Evolutionary conservation across 176 grass and related monocot genomes (phyloP).

Genomic region (Triticum monococcum): DNA sequence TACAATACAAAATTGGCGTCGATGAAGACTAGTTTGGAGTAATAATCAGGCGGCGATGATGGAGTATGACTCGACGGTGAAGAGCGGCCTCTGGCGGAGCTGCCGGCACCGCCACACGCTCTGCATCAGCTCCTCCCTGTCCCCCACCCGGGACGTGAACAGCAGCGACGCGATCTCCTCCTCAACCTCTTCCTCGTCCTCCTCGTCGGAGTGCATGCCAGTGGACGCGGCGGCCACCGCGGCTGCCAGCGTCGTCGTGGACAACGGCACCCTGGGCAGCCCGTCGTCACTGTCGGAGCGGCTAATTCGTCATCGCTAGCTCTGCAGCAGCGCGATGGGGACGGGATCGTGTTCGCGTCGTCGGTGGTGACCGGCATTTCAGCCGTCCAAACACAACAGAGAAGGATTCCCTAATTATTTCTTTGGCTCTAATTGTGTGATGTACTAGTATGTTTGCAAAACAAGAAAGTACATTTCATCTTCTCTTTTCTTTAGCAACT

Average conservation of each 20-base stretch:
- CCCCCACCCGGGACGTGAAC: conserved; percentile 46
- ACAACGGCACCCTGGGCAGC: conserved; percentile 10
- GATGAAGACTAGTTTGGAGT: no score
- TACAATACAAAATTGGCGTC: no score
- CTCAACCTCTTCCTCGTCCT: background rate
- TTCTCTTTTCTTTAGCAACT: background rate
- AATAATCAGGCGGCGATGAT: conserved; percentile 16
- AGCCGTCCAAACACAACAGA: no score
- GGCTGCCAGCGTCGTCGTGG: conserved; percentile 40
- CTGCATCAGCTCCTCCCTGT: conserved; percentile 52
- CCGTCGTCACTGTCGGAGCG: background rate
- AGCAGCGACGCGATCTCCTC: conserved; percentile 15
- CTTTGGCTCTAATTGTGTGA: background rate
- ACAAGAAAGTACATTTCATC: background rate
- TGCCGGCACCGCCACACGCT: conserved; percentile 59
- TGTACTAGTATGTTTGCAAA: no score
- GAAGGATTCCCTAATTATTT: no score
- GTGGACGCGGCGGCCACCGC: conserved; percentile 33
- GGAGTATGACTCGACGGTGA: conserved; percentile 57
- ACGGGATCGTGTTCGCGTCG: background rate
- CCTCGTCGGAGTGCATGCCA: background rate
- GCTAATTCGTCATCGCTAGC: background rate
- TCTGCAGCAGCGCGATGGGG: background rate
- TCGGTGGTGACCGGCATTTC: background rate
- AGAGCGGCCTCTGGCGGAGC: conserved; percentile 43